Evolutionary conservation across 169 alveolate genomes (phyloP).

Genomic region (Perkinsus olseni): DNA sequence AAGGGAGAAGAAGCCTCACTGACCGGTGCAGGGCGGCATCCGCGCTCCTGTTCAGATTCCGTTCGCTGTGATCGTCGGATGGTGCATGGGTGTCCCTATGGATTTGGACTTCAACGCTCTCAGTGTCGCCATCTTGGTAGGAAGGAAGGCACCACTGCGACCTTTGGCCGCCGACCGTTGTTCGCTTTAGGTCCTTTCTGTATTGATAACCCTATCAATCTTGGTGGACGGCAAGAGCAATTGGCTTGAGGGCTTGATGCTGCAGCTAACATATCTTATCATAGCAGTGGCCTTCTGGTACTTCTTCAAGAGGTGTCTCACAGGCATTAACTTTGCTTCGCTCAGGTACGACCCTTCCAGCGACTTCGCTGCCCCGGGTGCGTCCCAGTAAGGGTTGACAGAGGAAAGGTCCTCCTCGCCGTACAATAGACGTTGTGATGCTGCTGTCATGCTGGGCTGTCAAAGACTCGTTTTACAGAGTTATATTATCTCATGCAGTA

Average conservation of each 20-base stretch:
- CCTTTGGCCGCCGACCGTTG: neutral
- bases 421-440: neutral
- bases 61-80: slow-evolving; percentile 67
- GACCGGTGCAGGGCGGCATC: neutral
- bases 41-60: slow-evolving; percentile 38
- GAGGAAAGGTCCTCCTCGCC: neutral
- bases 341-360: neutral
- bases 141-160: neutral
- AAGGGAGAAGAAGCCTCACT: neutral
- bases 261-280: slow-evolving; percentile 60
- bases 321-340: neutral
- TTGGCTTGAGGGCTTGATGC: slow-evolving; percentile 72
- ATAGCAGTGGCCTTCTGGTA: slow-evolving; percentile 64
- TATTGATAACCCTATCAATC: slow-evolving; percentile 41
- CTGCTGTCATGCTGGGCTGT: no score
- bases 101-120: slow-evolving; percentile 62
- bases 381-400: neutral
- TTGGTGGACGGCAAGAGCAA: slow-evolving; percentile 72
- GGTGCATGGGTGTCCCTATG: slow-evolving; percentile 68
- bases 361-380: neutral
- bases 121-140: slow-evolving; percentile 25
- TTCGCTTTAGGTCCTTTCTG: neutral
- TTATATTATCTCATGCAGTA: no score
- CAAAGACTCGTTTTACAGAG: no score
- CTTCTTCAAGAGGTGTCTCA: neutral